A percentile compares a stretch with the other conserved stretches of the same genome.
These are phyloP conservation scores for Ananas comosus DNA, from an alignment of 176 grass and related monocot species.

Conservation along the genomic window DNA sequence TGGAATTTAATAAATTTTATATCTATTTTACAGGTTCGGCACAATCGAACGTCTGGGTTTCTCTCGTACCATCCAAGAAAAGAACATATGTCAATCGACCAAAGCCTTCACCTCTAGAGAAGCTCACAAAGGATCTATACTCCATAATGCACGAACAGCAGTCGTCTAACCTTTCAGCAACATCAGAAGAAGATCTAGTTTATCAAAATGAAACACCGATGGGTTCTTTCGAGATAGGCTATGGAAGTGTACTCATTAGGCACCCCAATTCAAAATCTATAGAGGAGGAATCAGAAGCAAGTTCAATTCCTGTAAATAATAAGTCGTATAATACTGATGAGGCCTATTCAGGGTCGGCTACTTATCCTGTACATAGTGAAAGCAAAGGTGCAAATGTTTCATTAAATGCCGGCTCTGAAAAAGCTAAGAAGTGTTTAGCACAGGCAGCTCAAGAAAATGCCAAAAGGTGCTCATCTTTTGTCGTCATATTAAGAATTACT, in stretches of 20 bases:
- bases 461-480: conserved; percentile 33
- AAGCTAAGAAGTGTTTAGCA: conserved; percentile 17
- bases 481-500: background rate
- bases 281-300: conserved; percentile 94
- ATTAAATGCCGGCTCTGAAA: conserved; percentile 20
- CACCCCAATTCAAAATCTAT: conserved; percentile 58
- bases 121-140: conserved; percentile 76
- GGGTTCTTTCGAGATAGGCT: conserved; percentile 77
- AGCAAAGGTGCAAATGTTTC: conserved; percentile 29
- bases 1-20: conserved; percentile 2
- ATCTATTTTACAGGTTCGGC: conserved; percentile 52
- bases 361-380: conserved; percentile 36
- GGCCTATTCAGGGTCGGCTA: conserved; percentile 39
- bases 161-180: conserved; percentile 41
- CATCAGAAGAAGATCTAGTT: conserved; percentile 72
- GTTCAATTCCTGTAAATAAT: conserved; percentile 66
- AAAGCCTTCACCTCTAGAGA: conserved; percentile 61
- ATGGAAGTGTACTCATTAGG: conserved; percentile 76
- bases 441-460: conserved; percentile 20
- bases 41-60: conserved; percentile 87
- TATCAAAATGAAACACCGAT: conserved; percentile 56
- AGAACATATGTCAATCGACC: conserved; percentile 42
- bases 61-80: conserved; percentile 69
- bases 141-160: conserved; percentile 71
- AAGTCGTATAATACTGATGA: conserved; percentile 52